Evolutionary conservation across 306 rosid species (phyloP).

Genomic region (Cotoneaster glaucophyllus): DNA sequence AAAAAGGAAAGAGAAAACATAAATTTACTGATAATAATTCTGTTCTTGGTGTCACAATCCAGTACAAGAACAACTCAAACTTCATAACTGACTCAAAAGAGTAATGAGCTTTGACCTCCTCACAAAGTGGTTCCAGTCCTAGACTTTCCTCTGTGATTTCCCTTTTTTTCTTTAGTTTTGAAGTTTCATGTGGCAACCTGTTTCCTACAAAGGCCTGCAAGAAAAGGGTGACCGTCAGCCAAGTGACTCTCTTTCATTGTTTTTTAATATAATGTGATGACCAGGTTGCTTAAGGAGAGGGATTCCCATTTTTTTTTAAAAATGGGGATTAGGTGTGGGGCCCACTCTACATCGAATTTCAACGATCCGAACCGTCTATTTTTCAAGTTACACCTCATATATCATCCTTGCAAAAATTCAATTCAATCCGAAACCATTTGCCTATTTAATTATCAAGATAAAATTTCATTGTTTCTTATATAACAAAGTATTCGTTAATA

Average conservation of each 20-base stretch:
- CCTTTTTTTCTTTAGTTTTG: slow-evolving; percentile 37
- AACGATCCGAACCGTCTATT: too few species aligned
- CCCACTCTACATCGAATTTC: too few species aligned
- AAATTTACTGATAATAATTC: not conserved
- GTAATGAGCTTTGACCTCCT: slow-evolving; percentile 39
- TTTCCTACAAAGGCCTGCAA: slow-evolving; percentile 61
- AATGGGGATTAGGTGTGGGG: too few species aligned
- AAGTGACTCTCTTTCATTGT: not conserved
- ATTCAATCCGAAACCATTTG: too few species aligned
- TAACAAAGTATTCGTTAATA: too few species aligned
- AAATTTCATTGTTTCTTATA: too few species aligned
- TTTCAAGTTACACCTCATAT: too few species aligned
- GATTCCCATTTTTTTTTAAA: too few species aligned
- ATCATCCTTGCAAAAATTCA: too few species aligned
- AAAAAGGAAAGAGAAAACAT: slow-evolving; percentile 1
- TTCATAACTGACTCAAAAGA: not conserved
- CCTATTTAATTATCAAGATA: too few species aligned
- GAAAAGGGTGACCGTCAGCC: slow-evolving; percentile 14
- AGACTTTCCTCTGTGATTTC: slow-evolving; percentile 53
- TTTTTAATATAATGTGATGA: not conserved
- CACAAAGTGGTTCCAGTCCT: slow-evolving; percentile 76
- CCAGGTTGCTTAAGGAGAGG: too few species aligned
- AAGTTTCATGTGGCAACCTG: slow-evolving; percentile 13
- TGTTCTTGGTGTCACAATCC: not conserved
- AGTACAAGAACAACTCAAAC: not conserved